A percentile compares a stretch with the other conserved stretches of the same genome.
Evolutionary conservation across 345 rosid species (phyloP).

Genomic region (Populus ilicifolia): DNA sequence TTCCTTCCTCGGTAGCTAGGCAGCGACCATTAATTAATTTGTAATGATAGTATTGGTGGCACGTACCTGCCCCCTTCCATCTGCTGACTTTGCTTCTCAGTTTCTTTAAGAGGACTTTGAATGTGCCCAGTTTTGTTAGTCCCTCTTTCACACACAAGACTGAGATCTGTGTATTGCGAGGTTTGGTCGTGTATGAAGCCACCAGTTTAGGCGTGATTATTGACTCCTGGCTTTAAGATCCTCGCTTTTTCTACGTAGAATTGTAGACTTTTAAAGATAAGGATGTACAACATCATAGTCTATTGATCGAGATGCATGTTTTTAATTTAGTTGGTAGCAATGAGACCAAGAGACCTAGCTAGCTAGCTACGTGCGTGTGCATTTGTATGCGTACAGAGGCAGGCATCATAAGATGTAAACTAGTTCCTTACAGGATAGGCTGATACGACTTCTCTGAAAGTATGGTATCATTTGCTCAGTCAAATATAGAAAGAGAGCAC

Average conservation of each 20-base stretch:
- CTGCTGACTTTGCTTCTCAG: not conserved
- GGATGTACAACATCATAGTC: too few species aligned
- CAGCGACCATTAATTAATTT: not conserved
- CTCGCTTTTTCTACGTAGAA: too few species aligned
- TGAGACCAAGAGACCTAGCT: too few species aligned
- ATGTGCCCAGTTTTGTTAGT: not conserved
- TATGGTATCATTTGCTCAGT: slow-evolving; percentile 12
- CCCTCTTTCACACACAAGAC: not conserved
- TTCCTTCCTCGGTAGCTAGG: not conserved
- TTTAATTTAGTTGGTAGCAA: too few species aligned
- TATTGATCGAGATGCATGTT: too few species aligned
- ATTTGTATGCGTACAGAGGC: too few species aligned
- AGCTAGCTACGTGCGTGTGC: too few species aligned
- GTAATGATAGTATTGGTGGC: not conserved
- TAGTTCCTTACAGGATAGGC: not conserved
- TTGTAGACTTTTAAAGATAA: too few species aligned
- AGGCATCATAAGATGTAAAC: not conserved
- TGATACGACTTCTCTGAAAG: not conserved
- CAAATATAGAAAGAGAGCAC: not conserved
- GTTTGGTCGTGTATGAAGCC: slow-evolving; percentile 5
- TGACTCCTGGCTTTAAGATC: not conserved
- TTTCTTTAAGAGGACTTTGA: not conserved
- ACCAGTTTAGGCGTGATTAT: slow-evolving; percentile 17
- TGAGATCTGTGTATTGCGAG: too few species aligned
- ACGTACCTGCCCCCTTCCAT: not conserved